phyloP scores from a whole-genome alignment of 768 basidiomycete genomes.

The Psilocybe cubensis region DNA sequence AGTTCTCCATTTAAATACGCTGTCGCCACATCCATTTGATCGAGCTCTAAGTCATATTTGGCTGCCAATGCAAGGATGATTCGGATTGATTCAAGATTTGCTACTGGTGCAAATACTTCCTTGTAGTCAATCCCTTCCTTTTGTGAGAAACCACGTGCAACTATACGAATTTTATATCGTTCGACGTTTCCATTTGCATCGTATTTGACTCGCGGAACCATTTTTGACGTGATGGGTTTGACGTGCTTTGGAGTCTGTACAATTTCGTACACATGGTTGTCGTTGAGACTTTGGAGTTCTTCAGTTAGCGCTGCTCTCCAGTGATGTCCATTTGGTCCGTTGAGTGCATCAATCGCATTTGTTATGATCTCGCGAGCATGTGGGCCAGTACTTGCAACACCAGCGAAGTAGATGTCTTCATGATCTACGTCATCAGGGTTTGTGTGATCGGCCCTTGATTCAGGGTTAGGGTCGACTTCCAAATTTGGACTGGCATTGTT shows the following conservation, averaged over 20 bases:
- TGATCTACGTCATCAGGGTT: not conserved
- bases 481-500: not conserved
- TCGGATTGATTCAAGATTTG: constrained; percentile 18
- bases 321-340: constrained; percentile 1
- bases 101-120: constrained; percentile 19
- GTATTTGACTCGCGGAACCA: constrained; percentile 10
- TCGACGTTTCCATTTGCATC: constrained; percentile 17
- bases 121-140: constrained; percentile 17
- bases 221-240: constrained; percentile 15
- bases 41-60: constrained; percentile 18
- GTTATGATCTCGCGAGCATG: not conserved
- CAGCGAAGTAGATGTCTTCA: not conserved
- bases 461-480: not conserved
- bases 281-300: constrained; percentile 6
- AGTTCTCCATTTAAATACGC: constrained; percentile 23
- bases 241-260: constrained; percentile 3
- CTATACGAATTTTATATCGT: constrained; percentile 14
- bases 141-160: constrained; percentile 19
- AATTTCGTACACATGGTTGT: constrained; percentile 13
- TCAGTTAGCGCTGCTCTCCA: constrained; percentile 8
- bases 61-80: constrained; percentile 19
- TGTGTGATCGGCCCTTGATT: not conserved
- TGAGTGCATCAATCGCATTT: constrained; percentile 1
- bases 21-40: constrained; percentile 23
- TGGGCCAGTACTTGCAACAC: not conserved